phyloP scores from a whole-genome alignment of 345 rosid genomes.

The Clausena lansium region DNA sequence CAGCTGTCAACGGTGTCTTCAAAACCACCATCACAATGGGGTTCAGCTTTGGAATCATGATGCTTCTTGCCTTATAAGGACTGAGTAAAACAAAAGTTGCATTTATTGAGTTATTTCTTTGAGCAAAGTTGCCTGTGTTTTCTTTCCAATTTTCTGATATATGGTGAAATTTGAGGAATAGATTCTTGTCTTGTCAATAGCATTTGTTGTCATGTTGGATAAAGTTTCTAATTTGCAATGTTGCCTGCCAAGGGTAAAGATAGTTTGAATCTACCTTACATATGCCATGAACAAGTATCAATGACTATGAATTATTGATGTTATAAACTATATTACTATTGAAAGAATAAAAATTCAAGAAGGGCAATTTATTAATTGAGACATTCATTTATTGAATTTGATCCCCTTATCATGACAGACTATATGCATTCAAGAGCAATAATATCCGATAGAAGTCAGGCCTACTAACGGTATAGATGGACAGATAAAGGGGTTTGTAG shows the following conservation, averaged over 20 bases:
- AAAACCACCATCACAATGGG: constrained; percentile 11
- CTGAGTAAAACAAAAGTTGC: neutral
- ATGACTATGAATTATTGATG: neutral
- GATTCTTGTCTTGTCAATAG: neutral
- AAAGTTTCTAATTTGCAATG: neutral
- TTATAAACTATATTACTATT: neutral
- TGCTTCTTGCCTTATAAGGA: constrained; percentile 17
- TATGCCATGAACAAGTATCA: neutral
- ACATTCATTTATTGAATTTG: neutral
- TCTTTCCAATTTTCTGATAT: neutral
- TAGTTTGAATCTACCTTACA: neutral
- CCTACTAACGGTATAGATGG: too few species aligned
- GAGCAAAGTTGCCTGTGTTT: neutral
- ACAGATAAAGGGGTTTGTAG: neutral
- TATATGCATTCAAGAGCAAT: neutral
- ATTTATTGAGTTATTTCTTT: constrained; percentile 6
- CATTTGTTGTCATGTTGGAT: neutral
- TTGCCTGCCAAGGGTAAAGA: neutral
- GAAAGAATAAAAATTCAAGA: neutral
- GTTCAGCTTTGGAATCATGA: constrained; percentile 10
- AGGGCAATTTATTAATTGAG: neutral
- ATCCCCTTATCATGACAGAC: neutral
- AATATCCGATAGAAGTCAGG: neutral
- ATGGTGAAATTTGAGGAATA: neutral
- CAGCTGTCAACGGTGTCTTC: constrained; percentile 24